A percentile compares a stretch with the other conserved stretches of the same genome.
These are phyloP conservation scores for Cercophora samala DNA, from an alignment of 495 filamentous ascomycete genomes.

Conservation along the genomic window DNA sequence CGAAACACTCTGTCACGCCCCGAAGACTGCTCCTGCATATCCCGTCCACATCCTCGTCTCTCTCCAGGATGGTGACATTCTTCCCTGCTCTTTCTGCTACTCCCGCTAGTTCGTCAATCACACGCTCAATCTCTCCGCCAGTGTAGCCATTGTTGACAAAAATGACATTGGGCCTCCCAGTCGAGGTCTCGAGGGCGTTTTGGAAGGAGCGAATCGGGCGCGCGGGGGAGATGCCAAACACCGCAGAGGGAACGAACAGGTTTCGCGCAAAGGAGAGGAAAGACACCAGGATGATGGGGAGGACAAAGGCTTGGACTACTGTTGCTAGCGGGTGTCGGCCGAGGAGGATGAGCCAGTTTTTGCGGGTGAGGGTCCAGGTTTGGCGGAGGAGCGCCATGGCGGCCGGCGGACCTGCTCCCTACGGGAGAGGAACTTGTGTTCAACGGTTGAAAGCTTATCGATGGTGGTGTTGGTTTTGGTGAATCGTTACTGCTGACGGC, in stretches of 20 bases:
- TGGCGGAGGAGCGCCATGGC: conserved; percentile 49
- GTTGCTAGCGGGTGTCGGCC: conserved; percentile 62
- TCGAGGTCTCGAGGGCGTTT: conserved; percentile 53
- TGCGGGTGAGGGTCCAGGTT: conserved; percentile 66
- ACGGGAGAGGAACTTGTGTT: neutral
- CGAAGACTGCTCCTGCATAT: conserved; percentile 65
- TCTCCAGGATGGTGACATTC: conserved; percentile 51
- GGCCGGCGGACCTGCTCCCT: neutral
- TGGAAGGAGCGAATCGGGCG: conserved; percentile 57
- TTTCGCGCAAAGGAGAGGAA: conserved; percentile 68
- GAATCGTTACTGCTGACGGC: neutral
- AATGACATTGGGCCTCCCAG: conserved; percentile 60
- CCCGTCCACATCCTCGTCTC: conserved; percentile 53
- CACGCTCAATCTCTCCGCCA: conserved; percentile 66
- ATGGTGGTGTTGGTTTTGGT: neutral
- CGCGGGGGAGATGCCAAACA: conserved; percentile 62
- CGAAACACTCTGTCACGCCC: conserved; percentile 70
- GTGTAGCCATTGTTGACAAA: conserved; percentile 72
- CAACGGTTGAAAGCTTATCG: neutral
- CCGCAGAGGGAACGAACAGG: conserved; percentile 62
- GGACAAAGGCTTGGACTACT: conserved; percentile 62
- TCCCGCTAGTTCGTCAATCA: conserved; percentile 60
- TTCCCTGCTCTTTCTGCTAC: conserved; percentile 50
- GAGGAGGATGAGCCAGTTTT: conserved; percentile 70
- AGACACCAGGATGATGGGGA: conserved; percentile 65